A percentile compares a stretch with the other conserved stretches of the same genome.
phyloP scores from a whole-genome alignment of 2,329 filamentous ascomycete species.

The Neurospora sp. region DNA sequence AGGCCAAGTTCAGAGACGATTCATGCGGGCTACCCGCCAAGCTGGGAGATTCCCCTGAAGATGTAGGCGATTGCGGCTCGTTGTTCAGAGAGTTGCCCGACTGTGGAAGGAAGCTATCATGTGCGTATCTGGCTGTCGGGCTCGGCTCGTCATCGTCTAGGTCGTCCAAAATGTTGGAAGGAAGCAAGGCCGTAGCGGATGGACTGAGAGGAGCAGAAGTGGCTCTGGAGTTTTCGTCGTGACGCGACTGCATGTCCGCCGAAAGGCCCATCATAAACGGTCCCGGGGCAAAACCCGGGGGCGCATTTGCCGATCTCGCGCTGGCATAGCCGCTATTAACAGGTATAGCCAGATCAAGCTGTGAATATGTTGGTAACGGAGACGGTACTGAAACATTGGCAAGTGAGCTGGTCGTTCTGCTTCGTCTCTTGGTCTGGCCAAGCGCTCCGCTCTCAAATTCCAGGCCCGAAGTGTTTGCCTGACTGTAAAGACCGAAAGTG shows the following conservation, averaged over 20 bases:
- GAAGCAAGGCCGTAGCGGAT: conserved; percentile 62
- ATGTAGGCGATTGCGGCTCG: conserved; percentile 50
- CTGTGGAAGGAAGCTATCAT: conserved; percentile 26
- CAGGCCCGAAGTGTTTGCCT: conserved; percentile 32
- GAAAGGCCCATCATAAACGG: conserved; percentile 44
- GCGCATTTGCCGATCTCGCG: conserved; percentile 27
- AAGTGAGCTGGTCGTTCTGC: conserved; percentile 37
- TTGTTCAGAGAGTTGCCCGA: conserved; percentile 26
- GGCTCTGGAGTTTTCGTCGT: conserved; percentile 53
- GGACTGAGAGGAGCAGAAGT: conserved; percentile 65
- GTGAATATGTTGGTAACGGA: conserved; percentile 27
- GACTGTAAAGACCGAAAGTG: conserved; percentile 31
- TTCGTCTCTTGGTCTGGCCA: conserved; percentile 36
- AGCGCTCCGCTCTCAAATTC: conserved; percentile 36
- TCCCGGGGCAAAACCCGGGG: conserved; percentile 40
- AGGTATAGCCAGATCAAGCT: conserved; percentile 27
- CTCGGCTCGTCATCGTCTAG: conserved; percentile 50
- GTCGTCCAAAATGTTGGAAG: conserved; percentile 57
- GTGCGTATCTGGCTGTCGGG: conserved; percentile 23
- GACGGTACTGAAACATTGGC: conserved; percentile 31
- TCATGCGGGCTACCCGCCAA: conserved; percentile 52
- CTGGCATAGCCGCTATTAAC: conserved; percentile 37
- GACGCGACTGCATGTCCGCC: conserved; percentile 28
- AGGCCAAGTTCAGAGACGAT: conserved; percentile 48
- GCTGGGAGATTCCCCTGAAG: conserved; percentile 46